These are phyloP conservation scores for Fusarium liriodendri DNA, from an alignment of 2,329 filamentous ascomycete species.

Conservation along the genomic window DNA sequence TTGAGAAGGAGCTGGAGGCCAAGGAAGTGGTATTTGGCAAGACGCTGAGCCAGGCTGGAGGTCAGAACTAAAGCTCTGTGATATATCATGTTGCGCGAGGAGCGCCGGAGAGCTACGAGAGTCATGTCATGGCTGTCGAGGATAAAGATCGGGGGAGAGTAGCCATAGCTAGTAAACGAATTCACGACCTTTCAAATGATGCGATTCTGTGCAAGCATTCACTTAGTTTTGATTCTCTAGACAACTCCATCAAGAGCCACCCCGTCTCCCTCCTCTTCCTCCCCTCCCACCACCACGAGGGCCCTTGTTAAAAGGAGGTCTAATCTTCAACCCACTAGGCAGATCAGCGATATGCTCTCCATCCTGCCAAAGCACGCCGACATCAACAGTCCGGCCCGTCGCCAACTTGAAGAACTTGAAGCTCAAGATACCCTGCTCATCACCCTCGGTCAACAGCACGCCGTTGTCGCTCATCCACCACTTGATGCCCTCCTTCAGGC, in stretches of 20 bases:
- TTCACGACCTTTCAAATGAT: not conserved
- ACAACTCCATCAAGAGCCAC: conserved; percentile 13
- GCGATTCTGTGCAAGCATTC: not conserved
- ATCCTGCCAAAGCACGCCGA: conserved; percentile 76
- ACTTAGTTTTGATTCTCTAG: not conserved
- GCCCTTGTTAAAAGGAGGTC: conserved; percentile 62
- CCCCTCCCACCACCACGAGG: conserved; percentile 53
- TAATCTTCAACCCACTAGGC: conserved; percentile 67
- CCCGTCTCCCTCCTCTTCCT: conserved; percentile 48
- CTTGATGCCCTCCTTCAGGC: conserved; percentile 71
- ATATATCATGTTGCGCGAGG: not conserved
- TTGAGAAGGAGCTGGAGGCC: conserved; percentile 45
- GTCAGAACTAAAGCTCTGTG: not conserved
- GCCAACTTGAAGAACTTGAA: conserved; percentile 78
- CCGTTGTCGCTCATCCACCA: conserved; percentile 87
- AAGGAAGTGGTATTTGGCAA: conserved; percentile 7
- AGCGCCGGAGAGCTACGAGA: not conserved
- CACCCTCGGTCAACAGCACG: conserved; percentile 75
- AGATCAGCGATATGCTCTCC: conserved; percentile 76
- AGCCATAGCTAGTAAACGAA: not conserved
- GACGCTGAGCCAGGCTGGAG: not conserved
- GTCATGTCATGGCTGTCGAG: not conserved
- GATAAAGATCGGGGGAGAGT: not conserved
- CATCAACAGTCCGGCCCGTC: conserved; percentile 67
- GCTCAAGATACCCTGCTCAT: conserved; percentile 70